A percentile compares a stretch with the other conserved stretches of the same genome.
phyloP scores from a whole-genome alignment of 1,284 basidiomycete genomes.

The Leccinum griseonigrum region DNA sequence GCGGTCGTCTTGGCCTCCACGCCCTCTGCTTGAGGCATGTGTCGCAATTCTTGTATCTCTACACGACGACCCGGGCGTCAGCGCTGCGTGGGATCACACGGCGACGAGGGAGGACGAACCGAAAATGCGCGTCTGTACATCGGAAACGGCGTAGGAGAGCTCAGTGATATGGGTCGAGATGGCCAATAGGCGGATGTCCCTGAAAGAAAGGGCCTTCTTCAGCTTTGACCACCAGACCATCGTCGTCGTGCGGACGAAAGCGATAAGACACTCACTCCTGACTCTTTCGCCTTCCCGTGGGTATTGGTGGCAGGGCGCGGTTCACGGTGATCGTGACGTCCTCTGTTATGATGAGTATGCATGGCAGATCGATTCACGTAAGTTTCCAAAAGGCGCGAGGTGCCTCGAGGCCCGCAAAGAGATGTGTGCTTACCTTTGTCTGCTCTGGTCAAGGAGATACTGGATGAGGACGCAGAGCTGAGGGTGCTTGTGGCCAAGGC shows the following conservation, averaged over 20 bases:
- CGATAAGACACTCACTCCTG: constrained; percentile 46
- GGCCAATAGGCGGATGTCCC: constrained; percentile 70
- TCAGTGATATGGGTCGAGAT: constrained; percentile 83
- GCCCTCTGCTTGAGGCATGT: constrained; percentile 69
- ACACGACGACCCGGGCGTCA: constrained; percentile 15
- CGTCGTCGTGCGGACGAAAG: constrained; percentile 14
- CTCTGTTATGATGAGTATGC: constrained; percentile 42
- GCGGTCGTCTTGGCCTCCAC: constrained; percentile 50
- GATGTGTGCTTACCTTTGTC: constrained; percentile 53
- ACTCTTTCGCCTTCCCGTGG: constrained; percentile 52
- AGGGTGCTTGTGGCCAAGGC: constrained; percentile 35
- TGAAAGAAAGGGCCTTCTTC: constrained; percentile 35
- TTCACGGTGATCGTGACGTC: constrained; percentile 64
- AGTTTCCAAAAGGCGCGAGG: constrained; percentile 29
- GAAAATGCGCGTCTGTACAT: constrained; percentile 85
- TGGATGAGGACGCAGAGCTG: constrained; percentile 48
- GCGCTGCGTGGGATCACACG: constrained; percentile 2
- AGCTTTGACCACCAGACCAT: constrained; percentile 31
- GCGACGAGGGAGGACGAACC: constrained; percentile 42
- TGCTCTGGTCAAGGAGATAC: constrained; percentile 46
- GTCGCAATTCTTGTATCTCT: constrained; percentile 85
- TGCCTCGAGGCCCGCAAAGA: constrained; percentile 23
- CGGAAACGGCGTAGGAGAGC: constrained; percentile 76
- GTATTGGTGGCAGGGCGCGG: constrained; percentile 40
- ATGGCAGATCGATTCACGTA: constrained; percentile 35